Evolutionary conservation across 2,329 filamentous ascomycete genomes (phyloP).

Genomic region (Colletotrichum orchidophilum): DNA sequence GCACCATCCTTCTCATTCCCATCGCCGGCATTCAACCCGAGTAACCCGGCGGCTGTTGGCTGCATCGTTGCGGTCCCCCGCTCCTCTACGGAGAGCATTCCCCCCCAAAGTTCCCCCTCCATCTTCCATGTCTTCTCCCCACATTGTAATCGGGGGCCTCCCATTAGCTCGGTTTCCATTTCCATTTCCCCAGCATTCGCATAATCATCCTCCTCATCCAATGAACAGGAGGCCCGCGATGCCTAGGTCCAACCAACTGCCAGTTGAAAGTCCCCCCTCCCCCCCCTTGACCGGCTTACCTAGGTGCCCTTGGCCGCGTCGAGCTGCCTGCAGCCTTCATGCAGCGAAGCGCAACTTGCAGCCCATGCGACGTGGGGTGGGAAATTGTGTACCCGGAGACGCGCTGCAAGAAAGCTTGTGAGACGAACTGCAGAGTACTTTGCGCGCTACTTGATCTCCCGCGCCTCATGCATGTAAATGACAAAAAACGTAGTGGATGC

Average conservation of each 20-base stretch:
- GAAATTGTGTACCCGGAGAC: neutral
- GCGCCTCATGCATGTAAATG: conserved; percentile 1
- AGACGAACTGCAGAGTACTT: conserved; percentile 19
- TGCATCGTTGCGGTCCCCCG: neutral
- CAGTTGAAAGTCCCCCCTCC: neutral
- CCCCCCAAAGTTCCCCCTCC: neutral
- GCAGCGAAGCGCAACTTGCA: conserved; percentile 15
- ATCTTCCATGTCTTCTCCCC: conserved; percentile 16
- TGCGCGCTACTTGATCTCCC: neutral
- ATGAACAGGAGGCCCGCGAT: conserved; percentile 1
- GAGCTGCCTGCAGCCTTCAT: conserved; percentile 18
- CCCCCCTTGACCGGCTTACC: neutral
- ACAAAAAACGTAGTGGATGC: neutral
- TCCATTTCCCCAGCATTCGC: conserved; percentile 33
- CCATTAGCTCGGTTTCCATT: conserved; percentile 33
- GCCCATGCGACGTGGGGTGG: conserved; percentile 23
- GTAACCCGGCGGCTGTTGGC: conserved; percentile 11
- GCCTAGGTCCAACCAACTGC: neutral
- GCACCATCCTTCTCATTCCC: neutral
- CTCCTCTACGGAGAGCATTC: neutral
- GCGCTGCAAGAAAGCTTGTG: conserved; percentile 27
- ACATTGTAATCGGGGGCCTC: conserved; percentile 28
- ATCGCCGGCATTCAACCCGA: conserved; percentile 21
- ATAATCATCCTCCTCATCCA: conserved; percentile 24
- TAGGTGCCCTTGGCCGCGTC: neutral